Evolutionary conservation across 2,329 filamentous ascomycete species (phyloP).

Genomic region (Penicillium corylophilum): DNA sequence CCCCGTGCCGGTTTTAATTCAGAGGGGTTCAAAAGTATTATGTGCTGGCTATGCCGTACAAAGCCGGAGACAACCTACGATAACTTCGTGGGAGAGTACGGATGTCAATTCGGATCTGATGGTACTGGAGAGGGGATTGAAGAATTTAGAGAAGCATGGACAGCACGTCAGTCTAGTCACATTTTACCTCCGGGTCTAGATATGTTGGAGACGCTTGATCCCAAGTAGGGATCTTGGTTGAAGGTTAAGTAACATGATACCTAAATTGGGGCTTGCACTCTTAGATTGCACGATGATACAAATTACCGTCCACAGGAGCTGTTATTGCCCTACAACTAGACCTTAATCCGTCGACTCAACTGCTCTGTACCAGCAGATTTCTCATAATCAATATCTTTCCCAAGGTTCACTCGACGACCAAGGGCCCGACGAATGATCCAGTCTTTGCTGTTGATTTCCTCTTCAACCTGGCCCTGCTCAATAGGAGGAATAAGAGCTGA

Average conservation of each 20-base stretch:
- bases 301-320: not conserved
- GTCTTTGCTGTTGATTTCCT: constrained; percentile 41
- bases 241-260: not conserved
- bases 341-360: constrained; percentile 31
- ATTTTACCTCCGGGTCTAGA: too few relatives aligned
- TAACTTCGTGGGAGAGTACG: constrained; percentile 32
- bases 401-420: constrained; percentile 32
- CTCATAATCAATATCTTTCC: constrained; percentile 31
- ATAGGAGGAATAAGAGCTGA: constrained; percentile 36
- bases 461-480: constrained; percentile 31
- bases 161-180: too few relatives aligned
- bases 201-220: too few relatives aligned
- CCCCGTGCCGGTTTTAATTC: constrained; percentile 36
- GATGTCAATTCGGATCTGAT: not conserved
- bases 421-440: constrained; percentile 45
- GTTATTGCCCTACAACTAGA: not conserved
- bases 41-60: constrained; percentile 41
- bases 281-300: not conserved
- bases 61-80: constrained; percentile 45
- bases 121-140: too few relatives aligned
- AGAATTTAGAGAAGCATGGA: too few relatives aligned
- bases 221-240: too few relatives aligned
- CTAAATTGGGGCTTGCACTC: not conserved
- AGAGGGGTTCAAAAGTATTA: constrained; percentile 36
- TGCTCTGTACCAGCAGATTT: constrained; percentile 36